Percentiles rank a stretch among this genome's conserved stretches.
phyloP scores from a whole-genome alignment of 2,329 filamentous ascomycete genomes.

The Ceratocystis ficicola region DNA sequence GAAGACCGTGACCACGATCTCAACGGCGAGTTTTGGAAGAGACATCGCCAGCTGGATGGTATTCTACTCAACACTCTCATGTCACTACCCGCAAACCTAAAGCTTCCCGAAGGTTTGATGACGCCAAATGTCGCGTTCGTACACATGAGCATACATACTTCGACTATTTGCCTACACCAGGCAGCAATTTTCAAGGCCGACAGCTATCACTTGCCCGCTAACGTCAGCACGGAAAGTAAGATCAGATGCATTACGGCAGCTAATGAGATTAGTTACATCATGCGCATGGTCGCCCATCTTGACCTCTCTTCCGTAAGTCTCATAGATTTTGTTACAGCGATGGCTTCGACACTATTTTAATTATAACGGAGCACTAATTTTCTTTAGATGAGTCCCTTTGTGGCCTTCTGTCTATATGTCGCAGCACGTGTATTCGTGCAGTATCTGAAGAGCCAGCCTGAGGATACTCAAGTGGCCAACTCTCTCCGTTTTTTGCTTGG shows the following conservation, averaged over 20 bases:
- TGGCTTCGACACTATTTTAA: not conserved
- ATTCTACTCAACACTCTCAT: slow-evolving; percentile 79
- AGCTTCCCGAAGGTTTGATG: slow-evolving; percentile 60
- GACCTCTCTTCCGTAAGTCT: slow-evolving; percentile 65
- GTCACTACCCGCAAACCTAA: slow-evolving; percentile 66
- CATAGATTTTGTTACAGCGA: too few relatives aligned
- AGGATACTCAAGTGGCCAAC: slow-evolving; percentile 64
- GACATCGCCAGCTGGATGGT: slow-evolving; percentile 79
- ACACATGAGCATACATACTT: slow-evolving; percentile 96
- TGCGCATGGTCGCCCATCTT: slow-evolving; percentile 86
- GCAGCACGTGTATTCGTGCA: slow-evolving; percentile 90
- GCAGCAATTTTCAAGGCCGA: slow-evolving; percentile 96
- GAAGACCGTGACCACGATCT: slow-evolving; percentile 77
- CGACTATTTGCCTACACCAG: slow-evolving; percentile 93
- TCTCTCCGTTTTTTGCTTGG: slow-evolving; percentile 82
- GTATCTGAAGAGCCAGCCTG: slow-evolving; percentile 85
- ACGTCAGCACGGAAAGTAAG: slow-evolving; percentile 80
- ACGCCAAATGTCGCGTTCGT: slow-evolving; percentile 82
- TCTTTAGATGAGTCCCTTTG: slow-evolving; percentile 79
- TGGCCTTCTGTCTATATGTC: slow-evolving; percentile 93
- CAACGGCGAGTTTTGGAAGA: slow-evolving; percentile 90
- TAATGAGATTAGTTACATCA: slow-evolving; percentile 85
- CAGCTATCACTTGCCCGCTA: slow-evolving; percentile 64
- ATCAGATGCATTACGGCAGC: slow-evolving; percentile 85
- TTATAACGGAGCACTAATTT: slow-evolving; percentile 24